Percentiles rank a stretch among this genome's conserved stretches.
phyloP scores from a whole-genome alignment of 2,329 filamentous ascomycete genomes.

The Clonostachys byssicola region DNA sequence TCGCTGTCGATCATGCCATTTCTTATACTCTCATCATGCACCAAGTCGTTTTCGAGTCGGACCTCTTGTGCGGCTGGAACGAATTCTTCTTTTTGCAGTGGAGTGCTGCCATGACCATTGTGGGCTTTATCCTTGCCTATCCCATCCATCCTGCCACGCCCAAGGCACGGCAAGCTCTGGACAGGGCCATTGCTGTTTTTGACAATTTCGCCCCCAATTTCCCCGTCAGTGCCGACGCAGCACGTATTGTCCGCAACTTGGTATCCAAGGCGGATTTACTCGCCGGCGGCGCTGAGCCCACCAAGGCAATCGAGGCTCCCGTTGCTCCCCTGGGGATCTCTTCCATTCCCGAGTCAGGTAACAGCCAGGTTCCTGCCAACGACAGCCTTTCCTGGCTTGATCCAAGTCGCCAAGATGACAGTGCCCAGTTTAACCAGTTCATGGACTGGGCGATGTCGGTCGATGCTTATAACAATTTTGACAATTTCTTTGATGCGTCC shows the following conservation, averaged over 20 bases:
- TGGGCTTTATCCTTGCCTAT: constrained; percentile 24
- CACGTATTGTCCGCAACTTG: constrained; percentile 25
- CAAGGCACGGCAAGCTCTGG: constrained; percentile 17
- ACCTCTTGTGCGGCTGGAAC: constrained; percentile 18
- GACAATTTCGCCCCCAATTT: constrained; percentile 29
- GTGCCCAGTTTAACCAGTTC: constrained; percentile 9
- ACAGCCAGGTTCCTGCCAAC: not conserved
- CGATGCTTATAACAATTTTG: constrained; percentile 16
- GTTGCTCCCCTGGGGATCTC: too few relatives aligned
- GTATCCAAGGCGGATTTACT: constrained; percentile 12
- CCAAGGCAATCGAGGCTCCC: too few relatives aligned
- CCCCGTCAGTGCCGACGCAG: constrained; percentile 29
- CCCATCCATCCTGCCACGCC: constrained; percentile 13
- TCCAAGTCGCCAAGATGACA: constrained; percentile 8
- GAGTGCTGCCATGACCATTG: constrained; percentile 20
- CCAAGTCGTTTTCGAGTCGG: constrained; percentile 15
- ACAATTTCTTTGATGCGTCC: constrained; percentile 10
- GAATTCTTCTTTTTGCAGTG: constrained; percentile 19
- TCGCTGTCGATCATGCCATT: constrained; percentile 16
- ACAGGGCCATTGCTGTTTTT: constrained; percentile 29
- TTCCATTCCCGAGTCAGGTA: too few relatives aligned
- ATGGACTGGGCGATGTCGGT: constrained; percentile 19
- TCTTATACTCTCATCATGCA: constrained; percentile 17
- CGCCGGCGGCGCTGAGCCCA: not conserved
- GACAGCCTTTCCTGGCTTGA: constrained; percentile 13